These are phyloP conservation scores for Alternaria ventricosa DNA, from an alignment of 2,329 filamentous ascomycete genomes.

Conservation along the genomic window DNA sequence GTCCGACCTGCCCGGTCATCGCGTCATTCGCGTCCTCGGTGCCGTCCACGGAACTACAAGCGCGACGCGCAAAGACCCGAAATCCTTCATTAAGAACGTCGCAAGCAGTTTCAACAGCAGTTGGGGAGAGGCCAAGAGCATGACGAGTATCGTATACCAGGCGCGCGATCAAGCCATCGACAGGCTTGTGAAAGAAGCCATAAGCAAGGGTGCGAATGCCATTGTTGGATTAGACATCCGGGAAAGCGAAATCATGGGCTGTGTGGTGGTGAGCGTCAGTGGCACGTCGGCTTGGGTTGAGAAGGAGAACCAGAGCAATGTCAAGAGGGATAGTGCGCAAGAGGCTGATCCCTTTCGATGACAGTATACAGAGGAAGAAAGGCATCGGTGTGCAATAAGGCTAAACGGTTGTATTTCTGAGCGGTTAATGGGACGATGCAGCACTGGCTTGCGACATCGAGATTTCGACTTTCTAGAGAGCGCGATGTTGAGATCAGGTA, in stretches of 20 bases:
- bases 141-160: constrained; percentile 42
- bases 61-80: constrained; percentile 43
- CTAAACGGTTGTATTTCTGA: neutral
- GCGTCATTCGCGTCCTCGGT: constrained; percentile 33
- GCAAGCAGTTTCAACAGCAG: constrained; percentile 23
- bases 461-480: neutral
- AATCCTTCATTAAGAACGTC: constrained; percentile 42
- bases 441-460: neutral
- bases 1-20: constrained; percentile 34
- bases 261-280: constrained; percentile 41
- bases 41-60: constrained; percentile 42
- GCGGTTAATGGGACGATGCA: neutral
- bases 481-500: neutral
- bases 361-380: neutral
- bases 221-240: constrained; percentile 39
- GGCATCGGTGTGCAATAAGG: neutral
- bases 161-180: constrained; percentile 45
- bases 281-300: constrained; percentile 43
- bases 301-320: constrained; percentile 19
- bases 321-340: constrained; percentile 32
- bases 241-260: constrained; percentile 43
- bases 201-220: constrained; percentile 41
- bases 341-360: constrained; percentile 17
- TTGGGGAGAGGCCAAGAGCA: constrained; percentile 39
- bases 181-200: constrained; percentile 42